Base-by-base conservation (phyloP, 495 filamentous ascomycete genomes). In the Tuber umbilicatum region DNA sequence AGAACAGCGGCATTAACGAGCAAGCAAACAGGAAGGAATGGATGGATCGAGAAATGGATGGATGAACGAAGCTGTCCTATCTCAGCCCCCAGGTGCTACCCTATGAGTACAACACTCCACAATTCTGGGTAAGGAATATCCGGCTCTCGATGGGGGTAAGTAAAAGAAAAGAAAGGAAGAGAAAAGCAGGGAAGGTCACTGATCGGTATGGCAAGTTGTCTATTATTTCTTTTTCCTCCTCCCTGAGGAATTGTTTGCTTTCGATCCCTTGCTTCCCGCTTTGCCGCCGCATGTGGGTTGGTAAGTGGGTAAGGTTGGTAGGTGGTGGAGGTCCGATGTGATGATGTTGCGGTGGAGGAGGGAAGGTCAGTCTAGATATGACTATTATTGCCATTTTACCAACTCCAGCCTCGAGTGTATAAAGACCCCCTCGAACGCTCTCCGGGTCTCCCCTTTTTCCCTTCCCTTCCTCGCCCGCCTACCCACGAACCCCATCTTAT, bases 391-490 rank as follows among this genome's bases (percentile, higher is more conserved):
- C 27, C 12, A 64, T 64, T 64, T 35, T 27, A 12, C 55, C 27
- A 64, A 35, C 55, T 35, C 55, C 55, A 64, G 27, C 12, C 14
- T 19, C 27, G 27, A 64, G 55, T 64, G 12, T 64, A 64, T 64
- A 64, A 64, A 64, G n/a, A 64, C 55, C 55, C 55, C 55, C 55
- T 19, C 55, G 55, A 35, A 64, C 35, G 55, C 55, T 64, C 27
- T 64, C 55, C 27, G 31, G 55, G 55, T 64, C 27, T 35, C 31
- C 27, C 14, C 27, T 64, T 35, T 55, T 31, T 35, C 55, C n/a
- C 55, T 64, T 64, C 55, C 27, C 27, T 27, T 64, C 55, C 55
- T 64, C 55, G 55, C 55, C 55, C 55, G 55, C 55, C 55, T 64
- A 64, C 55, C 55, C 55, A 64, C 55, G 55, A 64, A 64, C 2